Conservation (phyloP, 805 yeast species). For the Yarrowia hollandica region DNA sequence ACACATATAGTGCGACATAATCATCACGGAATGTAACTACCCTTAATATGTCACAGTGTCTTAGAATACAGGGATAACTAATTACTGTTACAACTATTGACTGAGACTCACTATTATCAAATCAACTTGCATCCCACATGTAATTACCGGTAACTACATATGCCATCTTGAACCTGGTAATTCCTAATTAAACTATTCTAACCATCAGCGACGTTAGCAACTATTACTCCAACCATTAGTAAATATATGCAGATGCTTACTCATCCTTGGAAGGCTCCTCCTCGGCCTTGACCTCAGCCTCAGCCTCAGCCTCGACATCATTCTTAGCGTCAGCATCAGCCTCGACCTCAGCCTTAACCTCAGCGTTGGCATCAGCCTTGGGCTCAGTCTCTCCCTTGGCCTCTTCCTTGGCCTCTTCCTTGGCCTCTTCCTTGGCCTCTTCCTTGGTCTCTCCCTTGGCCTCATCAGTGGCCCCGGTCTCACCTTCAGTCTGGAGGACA, state of each 20-base stretch:
- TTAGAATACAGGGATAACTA: too few relatives aligned
- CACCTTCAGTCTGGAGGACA: slow-evolving; percentile 23
- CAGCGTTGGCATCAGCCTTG: slow-evolving; percentile 14
- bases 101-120: too few relatives aligned
- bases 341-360: slow-evolving; percentile 8
- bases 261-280: slow-evolving; percentile 5
- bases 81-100: too few relatives aligned
- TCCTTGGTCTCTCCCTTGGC: background rate
- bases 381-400: slow-evolving; percentile 6
- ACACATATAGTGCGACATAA: too few relatives aligned
- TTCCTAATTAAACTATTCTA: slow-evolving; percentile 24
- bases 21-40: too few relatives aligned
- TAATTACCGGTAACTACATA: too few relatives aligned
- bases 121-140: background rate
- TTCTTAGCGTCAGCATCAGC: background rate
- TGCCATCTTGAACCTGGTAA: slow-evolving; percentile 2
- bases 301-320: background rate
- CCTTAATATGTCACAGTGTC: too few relatives aligned
- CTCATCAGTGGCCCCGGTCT: background rate
- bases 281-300: background rate
- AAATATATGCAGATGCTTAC: slow-evolving; percentile 21
- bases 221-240: slow-evolving; percentile 14
- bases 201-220: slow-evolving; percentile 23
- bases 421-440: slow-evolving; percentile 17
- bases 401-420: slow-evolving; percentile 2